Base-by-base conservation (phyloP, 352 stramenopile species). In the Elongisporangium prolatum region DNA sequence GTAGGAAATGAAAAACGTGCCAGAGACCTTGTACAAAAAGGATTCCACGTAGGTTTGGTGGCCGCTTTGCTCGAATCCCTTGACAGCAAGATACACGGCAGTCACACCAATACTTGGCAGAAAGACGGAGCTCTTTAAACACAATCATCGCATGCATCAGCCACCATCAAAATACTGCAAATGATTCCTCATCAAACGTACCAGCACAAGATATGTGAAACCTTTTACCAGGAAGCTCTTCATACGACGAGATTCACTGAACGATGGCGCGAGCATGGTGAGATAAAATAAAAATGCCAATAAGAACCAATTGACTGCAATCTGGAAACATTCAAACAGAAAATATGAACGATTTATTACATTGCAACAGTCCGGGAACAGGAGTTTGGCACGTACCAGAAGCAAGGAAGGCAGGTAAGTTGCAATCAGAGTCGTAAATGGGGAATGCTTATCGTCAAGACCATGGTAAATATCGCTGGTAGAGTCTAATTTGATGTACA, bases 1-100 rank as follows among this genome's bases (percentile, higher is more conserved):
- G 54, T 93, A 93, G 56, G 84, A 88, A 65, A 93, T 89, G 75
- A 93, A 93, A 64, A 93, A 91, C 4, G 83, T 91, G n/a, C 84
- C 81, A 11, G 79, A 90, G 24, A 93, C 72, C 57, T 93, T 90
- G 70, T 86, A 90, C 40, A 93, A 65, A 56, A 93, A 93, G 21
- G 79, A 82, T 71, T 90, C 84, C 52, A 93, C 72, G 56, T 93
- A 93, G 52, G 67, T 74, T 22, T 68, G 57, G 14, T 64, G 73
- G 21, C 74, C 76, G 25, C 72, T 72, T 37, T 84, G 66, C 53
- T 79, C 64, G 11, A 91, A 69, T 22, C 69, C 65, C n/a, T 68
- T 80, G 28, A 91, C 69, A 21, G 84, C 84, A n/a, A 91, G 51
- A 63, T 90, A 93, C 21, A 83, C 75, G 16, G 80, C 84, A 6